phyloP scores from a whole-genome alignment of 805 yeast species.

The Kockiozyma suomiensis region DNA sequence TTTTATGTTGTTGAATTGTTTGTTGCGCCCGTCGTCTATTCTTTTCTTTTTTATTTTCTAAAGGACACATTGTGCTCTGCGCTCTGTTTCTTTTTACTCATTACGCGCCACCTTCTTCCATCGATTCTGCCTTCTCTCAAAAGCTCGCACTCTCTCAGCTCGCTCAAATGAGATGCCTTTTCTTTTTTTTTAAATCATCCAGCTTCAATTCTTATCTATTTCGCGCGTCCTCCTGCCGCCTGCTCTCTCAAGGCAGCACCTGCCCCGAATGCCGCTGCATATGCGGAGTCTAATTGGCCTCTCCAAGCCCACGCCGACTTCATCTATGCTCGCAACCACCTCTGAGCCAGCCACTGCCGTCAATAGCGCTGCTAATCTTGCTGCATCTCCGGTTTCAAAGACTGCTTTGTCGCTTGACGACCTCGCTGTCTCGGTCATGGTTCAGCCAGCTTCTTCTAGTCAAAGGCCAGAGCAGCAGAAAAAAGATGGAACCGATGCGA shows the following conservation, averaged over 20 bases:
- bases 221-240: no score
- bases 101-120: neutral
- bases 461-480: no score
- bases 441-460: neutral
- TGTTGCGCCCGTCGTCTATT: no score
- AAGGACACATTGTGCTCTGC: no score
- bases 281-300: constrained; percentile 2
- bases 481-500: no score
- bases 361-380: neutral
- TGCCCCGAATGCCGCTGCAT: constrained; percentile 3
- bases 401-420: neutral
- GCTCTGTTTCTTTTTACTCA: no score
- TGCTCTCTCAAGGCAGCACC: neutral
- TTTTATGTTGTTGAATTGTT: no score
- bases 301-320: neutral
- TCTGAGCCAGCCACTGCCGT: neutral
- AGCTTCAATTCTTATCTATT: no score
- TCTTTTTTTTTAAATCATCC: no score
- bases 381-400: neutral
- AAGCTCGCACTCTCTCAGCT: no score
- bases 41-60: no score
- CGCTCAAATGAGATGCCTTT: no score
- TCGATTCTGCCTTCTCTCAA: neutral
- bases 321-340: neutral
- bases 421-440: neutral